Evolutionary conservation across 257 asterid species (phyloP), one percentile per base, ranked within the genome.

Genomic region (Gardenia jasminoides): DNA sequence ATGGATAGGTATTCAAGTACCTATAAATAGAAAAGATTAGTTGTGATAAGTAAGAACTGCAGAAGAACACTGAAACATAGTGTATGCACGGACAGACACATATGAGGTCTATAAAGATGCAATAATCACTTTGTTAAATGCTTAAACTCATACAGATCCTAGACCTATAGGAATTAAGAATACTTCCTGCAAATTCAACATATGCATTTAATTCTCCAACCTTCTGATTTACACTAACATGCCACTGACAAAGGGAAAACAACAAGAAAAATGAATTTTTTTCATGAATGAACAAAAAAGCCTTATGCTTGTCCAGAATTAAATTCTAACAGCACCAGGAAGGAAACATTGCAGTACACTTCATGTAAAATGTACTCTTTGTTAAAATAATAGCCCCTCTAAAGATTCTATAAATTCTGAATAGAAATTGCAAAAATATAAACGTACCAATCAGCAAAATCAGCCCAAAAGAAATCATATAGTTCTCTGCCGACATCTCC

Each of bases 381-480:
- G 20, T 33, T 19, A 72, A 54, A n/a, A 72, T 39, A 52, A 47
- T 48, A 39, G 2, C 28, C 56, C n/a, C 68, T 46, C 22, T 36
- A 74, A 74, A 74, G 50, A 19, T 56, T 54, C 33, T 11, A 56
- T 20, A 58, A 58, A 56, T 17, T 48, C 17, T 17, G 75, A 61
- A 75, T 67, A 28, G 43, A 71, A 41, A 46, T 36, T 22, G 79
- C 24, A 33, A 41, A 54, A 62, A 78, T 50, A 41, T 41, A 76
- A 47, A 73, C 88, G 72, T 86, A 95, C 99, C 99, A 95, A 85
- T 95, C 99, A 77, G 99, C 99, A 89, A 91, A 95, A 84, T 93
- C 97, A 70, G 91, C 91, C 99, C 99, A 95, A 83, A 95, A 92
- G 92, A 95, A 95, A 83, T 95, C 97, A 84, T 93, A 95, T 46